Percentiles rank a stretch among this genome's conserved stretches.
Evolutionary conservation across 1,284 basidiomycete genomes (phyloP).

Genomic region (Blastosporella zonata): DNA sequence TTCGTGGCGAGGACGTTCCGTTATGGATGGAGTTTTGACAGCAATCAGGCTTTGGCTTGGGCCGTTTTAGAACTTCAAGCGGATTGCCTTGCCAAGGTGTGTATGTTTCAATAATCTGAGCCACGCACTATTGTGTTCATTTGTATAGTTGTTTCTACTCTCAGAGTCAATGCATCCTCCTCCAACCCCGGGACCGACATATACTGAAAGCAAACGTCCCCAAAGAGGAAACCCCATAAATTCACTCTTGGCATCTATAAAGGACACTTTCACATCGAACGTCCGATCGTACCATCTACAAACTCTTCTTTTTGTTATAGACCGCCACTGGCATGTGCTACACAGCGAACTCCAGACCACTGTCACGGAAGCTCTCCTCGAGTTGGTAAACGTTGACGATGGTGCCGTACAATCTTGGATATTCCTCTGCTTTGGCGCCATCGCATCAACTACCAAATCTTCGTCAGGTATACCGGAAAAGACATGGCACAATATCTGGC

Average conservation of each 20-base stretch:
- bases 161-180: constrained; percentile 56
- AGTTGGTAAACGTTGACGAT: constrained; percentile 67
- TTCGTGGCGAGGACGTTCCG: constrained; percentile 66
- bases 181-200: constrained; percentile 20
- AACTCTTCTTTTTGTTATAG: constrained; percentile 80
- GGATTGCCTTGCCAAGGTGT: constrained; percentile 71
- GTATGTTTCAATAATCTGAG: constrained; percentile 5
- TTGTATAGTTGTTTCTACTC: constrained; percentile 52
- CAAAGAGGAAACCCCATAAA: constrained; percentile 59
- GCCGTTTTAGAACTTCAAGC: constrained; percentile 80
- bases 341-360: constrained; percentile 54
- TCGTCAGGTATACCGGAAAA: not conserved
- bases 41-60: constrained; percentile 77
- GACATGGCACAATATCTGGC: constrained; percentile 78
- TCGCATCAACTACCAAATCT: constrained; percentile 49
- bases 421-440: constrained; percentile 73
- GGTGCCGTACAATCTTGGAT: constrained; percentile 73
- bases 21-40: constrained; percentile 70
- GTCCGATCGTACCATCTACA: constrained; percentile 64
- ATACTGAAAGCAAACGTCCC: constrained; percentile 43
- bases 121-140: not conserved
- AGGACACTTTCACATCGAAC: constrained; percentile 28
- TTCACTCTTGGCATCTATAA: constrained; percentile 53
- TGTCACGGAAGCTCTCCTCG: constrained; percentile 53
- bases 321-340: constrained; percentile 67